These are phyloP conservation scores for Naganishia vaughanmartiniae DNA, from an alignment of 768 basidiomycete genomes.

Conservation along the genomic window DNA sequence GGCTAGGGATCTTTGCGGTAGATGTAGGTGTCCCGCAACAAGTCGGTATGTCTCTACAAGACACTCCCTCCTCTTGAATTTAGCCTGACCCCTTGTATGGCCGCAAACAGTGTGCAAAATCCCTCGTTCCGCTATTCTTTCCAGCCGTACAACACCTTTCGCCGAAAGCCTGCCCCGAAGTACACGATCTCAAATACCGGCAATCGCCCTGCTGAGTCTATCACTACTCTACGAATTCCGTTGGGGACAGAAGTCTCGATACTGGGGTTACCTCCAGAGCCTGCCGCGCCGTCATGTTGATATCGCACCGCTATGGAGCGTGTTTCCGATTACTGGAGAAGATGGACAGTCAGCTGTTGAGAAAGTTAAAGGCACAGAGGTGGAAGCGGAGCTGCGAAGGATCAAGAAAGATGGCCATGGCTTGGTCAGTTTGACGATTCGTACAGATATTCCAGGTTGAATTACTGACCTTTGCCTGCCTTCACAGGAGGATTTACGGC, in stretches of 20 bases:
- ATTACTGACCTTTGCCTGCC: not conserved
- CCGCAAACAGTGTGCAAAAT: constrained; percentile 29
- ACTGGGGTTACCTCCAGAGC: constrained; percentile 51
- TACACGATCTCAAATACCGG: constrained; percentile 24
- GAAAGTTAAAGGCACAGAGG: constrained; percentile 47
- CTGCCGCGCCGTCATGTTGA: constrained; percentile 45
- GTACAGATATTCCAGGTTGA: not conserved
- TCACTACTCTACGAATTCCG: constrained; percentile 51
- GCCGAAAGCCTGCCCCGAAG: constrained; percentile 6
- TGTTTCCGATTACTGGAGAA: constrained; percentile 34
- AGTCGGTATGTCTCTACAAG: constrained; percentile 20
- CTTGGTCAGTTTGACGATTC: constrained; percentile 14
- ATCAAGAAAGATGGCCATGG: constrained; percentile 35
- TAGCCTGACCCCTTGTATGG: not conserved
- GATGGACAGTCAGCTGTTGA: constrained; percentile 41
- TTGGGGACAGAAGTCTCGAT: constrained; percentile 43
- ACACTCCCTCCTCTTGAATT: not conserved
- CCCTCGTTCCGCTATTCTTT: constrained; percentile 29
- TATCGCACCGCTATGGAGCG: constrained; percentile 51
- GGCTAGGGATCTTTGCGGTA: constrained; percentile 12
- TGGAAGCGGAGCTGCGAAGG: constrained; percentile 36
- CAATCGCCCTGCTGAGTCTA: constrained; percentile 46
- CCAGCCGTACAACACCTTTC: constrained; percentile 13
- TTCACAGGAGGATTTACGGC: constrained; percentile 26
- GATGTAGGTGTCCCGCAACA: constrained; percentile 22